Percentiles rank a stretch among this genome's conserved stretches.
phyloP scores from a whole-genome alignment of 768 basidiomycete species.

The Boletus tomentosulus region DNA sequence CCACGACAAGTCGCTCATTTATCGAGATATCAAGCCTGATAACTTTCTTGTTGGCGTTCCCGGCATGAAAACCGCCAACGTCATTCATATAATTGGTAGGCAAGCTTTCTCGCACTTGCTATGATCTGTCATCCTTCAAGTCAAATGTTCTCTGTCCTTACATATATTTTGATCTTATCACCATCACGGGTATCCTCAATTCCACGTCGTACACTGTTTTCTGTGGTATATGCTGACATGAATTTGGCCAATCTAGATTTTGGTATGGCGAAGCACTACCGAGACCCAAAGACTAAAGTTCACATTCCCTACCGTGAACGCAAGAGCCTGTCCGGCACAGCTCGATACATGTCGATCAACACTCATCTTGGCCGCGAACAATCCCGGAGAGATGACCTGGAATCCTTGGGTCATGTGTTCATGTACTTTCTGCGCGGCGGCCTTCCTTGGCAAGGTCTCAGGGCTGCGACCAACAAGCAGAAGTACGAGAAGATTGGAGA shows the following conservation, averaged over 20 bases:
- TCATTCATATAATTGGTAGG: constrained; percentile 82
- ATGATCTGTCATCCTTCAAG: background rate
- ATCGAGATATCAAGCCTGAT: constrained; percentile 98
- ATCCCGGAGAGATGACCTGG: constrained; percentile 92
- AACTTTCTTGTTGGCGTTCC: constrained; percentile 98
- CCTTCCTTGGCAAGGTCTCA: constrained; percentile 95
- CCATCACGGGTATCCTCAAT: background rate
- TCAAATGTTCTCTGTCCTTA: background rate
- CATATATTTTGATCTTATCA: background rate
- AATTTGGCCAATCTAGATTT: constrained; percentile 58
- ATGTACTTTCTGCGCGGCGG: constrained; percentile 99
- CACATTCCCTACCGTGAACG: constrained; percentile 99
- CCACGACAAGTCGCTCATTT: constrained; percentile 97
- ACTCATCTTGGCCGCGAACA: constrained; percentile 95
- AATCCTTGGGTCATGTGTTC: constrained; percentile 97
- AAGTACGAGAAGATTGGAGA: constrained; percentile 99
- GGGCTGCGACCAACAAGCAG: constrained; percentile 98
- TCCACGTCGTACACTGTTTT: background rate
- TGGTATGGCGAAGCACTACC: constrained; percentile 99
- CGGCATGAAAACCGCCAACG: constrained; percentile 84
- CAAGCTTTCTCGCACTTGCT: constrained; percentile 11
- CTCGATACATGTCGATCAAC: constrained; percentile 99
- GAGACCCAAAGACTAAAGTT: constrained; percentile 95
- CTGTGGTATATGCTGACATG: constrained; percentile 5
- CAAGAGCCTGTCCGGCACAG: constrained; percentile 94